A percentile compares a stretch with the other conserved stretches of the same genome.
These are phyloP conservation scores for Fusarium sulawesiense DNA, from an alignment of 2,329 filamentous ascomycete species.

Conservation along the genomic window DNA sequence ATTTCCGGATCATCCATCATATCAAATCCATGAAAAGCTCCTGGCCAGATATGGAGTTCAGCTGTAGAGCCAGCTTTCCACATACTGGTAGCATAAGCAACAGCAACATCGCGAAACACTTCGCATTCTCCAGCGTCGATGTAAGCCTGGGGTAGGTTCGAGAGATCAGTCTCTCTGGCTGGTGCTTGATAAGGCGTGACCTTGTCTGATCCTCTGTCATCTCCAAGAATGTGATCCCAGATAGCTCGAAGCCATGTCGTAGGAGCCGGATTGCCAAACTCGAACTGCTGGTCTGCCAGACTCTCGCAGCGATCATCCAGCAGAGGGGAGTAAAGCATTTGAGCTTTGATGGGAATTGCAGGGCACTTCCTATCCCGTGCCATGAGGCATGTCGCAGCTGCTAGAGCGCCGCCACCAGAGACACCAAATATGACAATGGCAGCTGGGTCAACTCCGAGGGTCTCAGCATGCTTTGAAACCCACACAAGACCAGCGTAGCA, in stretches of 20 bases:
- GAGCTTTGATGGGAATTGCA: constrained; percentile 5
- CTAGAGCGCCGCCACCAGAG: constrained; percentile 8
- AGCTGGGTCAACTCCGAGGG: neutral
- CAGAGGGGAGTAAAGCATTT: constrained; percentile 11
- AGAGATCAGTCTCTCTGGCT: neutral
- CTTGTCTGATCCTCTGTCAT: neutral
- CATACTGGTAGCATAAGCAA: constrained; percentile 1
- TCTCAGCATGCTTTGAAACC: neutral
- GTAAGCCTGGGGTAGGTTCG: neutral
- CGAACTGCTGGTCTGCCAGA: constrained; percentile 8
- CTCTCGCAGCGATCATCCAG: constrained; percentile 13
- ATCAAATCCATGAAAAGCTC: constrained; percentile 9
- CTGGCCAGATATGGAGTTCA: constrained; percentile 13
- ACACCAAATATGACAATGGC: constrained; percentile 1
- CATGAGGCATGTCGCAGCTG: constrained; percentile 12
- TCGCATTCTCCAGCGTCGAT: constrained; percentile 12
- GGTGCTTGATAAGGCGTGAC: constrained; percentile 6
- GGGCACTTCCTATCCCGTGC: too few species aligned
- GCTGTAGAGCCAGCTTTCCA: constrained; percentile 8
- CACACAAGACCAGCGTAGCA: constrained; percentile 7
- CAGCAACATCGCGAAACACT: constrained; percentile 4
- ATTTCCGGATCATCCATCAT: constrained; percentile 9
- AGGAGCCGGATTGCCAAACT: constrained; percentile 4
- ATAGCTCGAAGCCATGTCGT: constrained; percentile 10
- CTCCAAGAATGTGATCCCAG: constrained; percentile 15